These are phyloP conservation scores for Cyberlindnera suaveolens DNA, from an alignment of 805 yeast species.

Conservation along the genomic window DNA sequence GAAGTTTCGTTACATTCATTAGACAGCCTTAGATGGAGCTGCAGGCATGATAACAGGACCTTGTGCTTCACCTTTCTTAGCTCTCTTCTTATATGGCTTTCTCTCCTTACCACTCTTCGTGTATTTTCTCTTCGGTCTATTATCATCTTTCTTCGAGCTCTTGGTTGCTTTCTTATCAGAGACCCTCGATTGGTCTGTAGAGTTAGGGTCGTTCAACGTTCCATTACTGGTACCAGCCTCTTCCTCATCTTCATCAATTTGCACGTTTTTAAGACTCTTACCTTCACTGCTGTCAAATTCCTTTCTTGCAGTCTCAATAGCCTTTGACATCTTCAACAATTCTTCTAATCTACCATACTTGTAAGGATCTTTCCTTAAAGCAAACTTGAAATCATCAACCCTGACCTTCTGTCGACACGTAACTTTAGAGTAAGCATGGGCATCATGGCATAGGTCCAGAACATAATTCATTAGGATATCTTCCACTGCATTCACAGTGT, in stretches of 20 bases:
- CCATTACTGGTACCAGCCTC: constrained; percentile 22
- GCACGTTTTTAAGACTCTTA: constrained; percentile 26
- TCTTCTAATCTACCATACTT: constrained; percentile 69
- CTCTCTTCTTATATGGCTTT: constrained; percentile 28
- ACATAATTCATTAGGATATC: constrained; percentile 62
- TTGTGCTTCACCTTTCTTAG: constrained; percentile 20
- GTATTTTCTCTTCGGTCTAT: constrained; percentile 24
- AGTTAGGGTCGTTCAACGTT: constrained; percentile 17
- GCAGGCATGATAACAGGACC: constrained; percentile 11
- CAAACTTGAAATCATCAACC: constrained; percentile 69
- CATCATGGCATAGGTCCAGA: constrained; percentile 52
- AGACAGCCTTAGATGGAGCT: constrained; percentile 8
- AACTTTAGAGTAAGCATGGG: constrained; percentile 42
- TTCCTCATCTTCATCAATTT: constrained; percentile 23
- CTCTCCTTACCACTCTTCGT: constrained; percentile 27
- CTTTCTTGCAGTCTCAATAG: constrained; percentile 59
- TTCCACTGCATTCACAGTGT: constrained; percentile 59
- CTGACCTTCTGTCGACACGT: constrained; percentile 55
- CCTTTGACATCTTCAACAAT: constrained; percentile 50
- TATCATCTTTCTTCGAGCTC: constrained; percentile 10
- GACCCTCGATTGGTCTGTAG: constrained; percentile 5
- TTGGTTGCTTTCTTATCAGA: constrained; percentile 5
- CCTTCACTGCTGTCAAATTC: constrained; percentile 61
- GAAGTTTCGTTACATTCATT: not conserved
- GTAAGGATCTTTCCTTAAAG: constrained; percentile 55